Base-by-base conservation (phyloP, 306 rosid genomes). In the Acacia melanoxylon region DNA sequence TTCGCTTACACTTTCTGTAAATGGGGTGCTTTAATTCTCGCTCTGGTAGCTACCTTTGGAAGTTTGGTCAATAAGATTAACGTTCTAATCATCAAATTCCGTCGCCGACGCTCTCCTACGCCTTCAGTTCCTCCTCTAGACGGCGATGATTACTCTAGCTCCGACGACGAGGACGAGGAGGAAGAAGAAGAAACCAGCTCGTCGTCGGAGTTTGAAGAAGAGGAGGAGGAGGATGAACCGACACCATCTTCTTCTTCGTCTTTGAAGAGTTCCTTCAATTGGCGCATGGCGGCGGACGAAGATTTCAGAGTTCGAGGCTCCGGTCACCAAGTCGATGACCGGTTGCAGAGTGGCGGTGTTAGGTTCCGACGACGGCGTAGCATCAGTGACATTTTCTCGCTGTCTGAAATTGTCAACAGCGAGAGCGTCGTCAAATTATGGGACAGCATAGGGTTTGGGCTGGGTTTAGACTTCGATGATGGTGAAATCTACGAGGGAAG, bases 351-450 rank as follows among this genome's bases (percentile, higher is more conserved):
- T 19, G 78, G 51, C 33, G 75, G 71, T 40, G 45, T 68, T 4
- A 63, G 56, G 27, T 81, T 81, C 20, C 77, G 79, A 54, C 85
- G 89, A 0, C 81, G 88, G 8, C 71, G 84, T 35, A 92, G 92
- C 87, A 81, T 89, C 14, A 81, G 82, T 0, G 92, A 87, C 11
- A 22, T 85, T 8, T 89, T 93, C 56, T 86, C 94, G 5, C 89
- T 94, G 82, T 73, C 94, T 2, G 99, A 95, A 46, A 86, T 92
- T 7, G 83, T 87, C 4, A 75, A 83, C 58, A 87, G 89, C 4
- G 83, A 81, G 75, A 91, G 88, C 86, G 99, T 95, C 8, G 99
- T 95, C 13, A 90, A 95, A 59, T 84, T 93, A 8, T 93, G 99
- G 98, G 98, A 91, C 16, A 76, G 81, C 33, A 48, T 90, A 41